These are phyloP conservation scores for Mortierella antarctica DNA, from an alignment of 192 early-diverging fungal genomes.

Conservation along the genomic window DNA sequence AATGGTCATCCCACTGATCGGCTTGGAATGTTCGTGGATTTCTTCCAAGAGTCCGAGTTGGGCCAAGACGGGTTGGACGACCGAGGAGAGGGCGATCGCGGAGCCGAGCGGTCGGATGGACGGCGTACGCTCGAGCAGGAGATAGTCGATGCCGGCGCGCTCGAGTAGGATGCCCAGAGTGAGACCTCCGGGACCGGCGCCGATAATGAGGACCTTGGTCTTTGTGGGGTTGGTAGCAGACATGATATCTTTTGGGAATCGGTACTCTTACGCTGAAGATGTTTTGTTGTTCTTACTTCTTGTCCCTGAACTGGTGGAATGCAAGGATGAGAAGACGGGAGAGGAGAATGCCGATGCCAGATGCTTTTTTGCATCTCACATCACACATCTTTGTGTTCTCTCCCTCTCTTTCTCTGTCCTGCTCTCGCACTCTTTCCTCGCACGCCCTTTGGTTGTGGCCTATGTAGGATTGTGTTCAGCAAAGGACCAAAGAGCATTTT, in stretches of 20 bases:
- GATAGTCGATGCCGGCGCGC: slow-evolving; percentile 40
- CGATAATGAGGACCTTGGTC: slow-evolving; percentile 31
- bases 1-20: slow-evolving; percentile 22
- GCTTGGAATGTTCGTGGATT: slow-evolving; percentile 30
- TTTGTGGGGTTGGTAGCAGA: background rate
- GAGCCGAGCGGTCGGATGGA: slow-evolving; percentile 21
- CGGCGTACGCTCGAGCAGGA: slow-evolving; percentile 34
- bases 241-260: too few relatives aligned
- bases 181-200: slow-evolving; percentile 45
- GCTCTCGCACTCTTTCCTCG: too few relatives aligned
- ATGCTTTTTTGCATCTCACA: background rate
- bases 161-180: slow-evolving; percentile 37
- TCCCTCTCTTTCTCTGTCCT: too few relatives aligned
- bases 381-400: background rate
- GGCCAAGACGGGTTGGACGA: slow-evolving; percentile 31
- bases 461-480: too few relatives aligned
- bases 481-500: too few relatives aligned
- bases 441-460: too few relatives aligned
- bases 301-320: background rate
- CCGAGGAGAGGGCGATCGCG: slow-evolving; percentile 38
- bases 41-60: slow-evolving; percentile 36
- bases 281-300: background rate
- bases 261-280: background rate
- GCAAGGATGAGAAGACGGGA: background rate
- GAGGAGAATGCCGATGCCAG: background rate